Evolutionary conservation across 805 yeast genomes (phyloP).

Genomic region (Pichia phayaonensis): DNA sequence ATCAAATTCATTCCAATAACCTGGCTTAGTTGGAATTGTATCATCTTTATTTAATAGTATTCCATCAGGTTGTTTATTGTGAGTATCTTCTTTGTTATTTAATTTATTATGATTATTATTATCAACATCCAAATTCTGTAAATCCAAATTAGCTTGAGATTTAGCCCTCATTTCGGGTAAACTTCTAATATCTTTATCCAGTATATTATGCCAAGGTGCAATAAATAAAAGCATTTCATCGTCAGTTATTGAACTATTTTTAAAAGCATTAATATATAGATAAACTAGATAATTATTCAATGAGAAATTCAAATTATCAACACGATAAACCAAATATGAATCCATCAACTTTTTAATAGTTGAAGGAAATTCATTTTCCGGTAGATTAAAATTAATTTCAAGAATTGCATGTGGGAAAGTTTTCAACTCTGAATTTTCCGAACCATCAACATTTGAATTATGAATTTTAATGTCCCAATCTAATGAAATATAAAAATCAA

Average conservation of each 20-base stretch:
- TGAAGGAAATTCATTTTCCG: constrained; percentile 27
- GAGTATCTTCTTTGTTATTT: no score
- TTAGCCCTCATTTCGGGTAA: constrained; percentile 28
- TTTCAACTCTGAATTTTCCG: constrained; percentile 2
- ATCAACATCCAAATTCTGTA: neutral
- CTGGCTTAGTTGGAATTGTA: constrained; percentile 14
- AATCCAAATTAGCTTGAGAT: constrained; percentile 2
- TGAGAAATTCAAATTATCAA: constrained; percentile 31
- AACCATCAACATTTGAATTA: constrained; percentile 3
- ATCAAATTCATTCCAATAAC: constrained; percentile 68
- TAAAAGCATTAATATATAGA: constrained; percentile 15
- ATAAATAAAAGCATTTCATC: constrained; percentile 20
- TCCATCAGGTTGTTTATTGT: constrained; percentile 13
- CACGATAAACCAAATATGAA: constrained; percentile 42
- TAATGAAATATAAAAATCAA: constrained; percentile 26
- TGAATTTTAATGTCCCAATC: constrained; percentile 21
- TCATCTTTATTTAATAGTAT: constrained; percentile 28
- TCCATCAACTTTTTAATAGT: constrained; percentile 33
- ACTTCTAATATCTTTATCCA: constrained; percentile 35
- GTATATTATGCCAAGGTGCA: constrained; percentile 28
- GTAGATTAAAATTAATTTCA: constrained; percentile 39
- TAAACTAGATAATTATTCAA: constrained; percentile 26
- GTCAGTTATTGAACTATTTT: constrained; percentile 12
- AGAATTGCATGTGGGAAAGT: constrained; percentile 43
- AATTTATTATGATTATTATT: neutral